Base-by-base conservation (phyloP, 495 filamentous ascomycete genomes). In the Pseudoneurospora amorphoporcata region DNA sequence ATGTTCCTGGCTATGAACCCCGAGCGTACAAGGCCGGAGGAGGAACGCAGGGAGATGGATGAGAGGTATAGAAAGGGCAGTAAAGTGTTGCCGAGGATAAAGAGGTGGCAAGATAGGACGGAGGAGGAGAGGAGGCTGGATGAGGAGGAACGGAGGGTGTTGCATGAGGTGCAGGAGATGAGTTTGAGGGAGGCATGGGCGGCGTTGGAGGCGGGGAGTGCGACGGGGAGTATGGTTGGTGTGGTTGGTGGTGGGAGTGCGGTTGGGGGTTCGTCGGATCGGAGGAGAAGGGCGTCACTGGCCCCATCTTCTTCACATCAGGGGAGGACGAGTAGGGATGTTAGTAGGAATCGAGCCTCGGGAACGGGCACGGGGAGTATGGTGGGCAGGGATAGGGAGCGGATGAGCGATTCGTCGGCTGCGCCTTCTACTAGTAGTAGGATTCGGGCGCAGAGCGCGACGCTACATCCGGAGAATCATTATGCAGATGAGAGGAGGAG, bases 1-100 rank as follows among this genome's bases (percentile, higher is more conserved):
- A 91, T 94, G 87, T 91, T 87, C 71, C 79, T 97, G 32, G 81
- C 87, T 65, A 87, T 90, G 70, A 91, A 97, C 79, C 94, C 95
- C 6, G 90, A 88, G 14, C 88, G 88, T 58, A 89, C 80, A 19
- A 90, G 88, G 77, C 85, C 87, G 0, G 84, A 86, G 0, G 85
- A 85, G 2, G 95, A 98, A 76, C 92, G 90, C 79, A 84, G 84
- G 19, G 92, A 92, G 68, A 87, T 94, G 78, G 86, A 86, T 39
- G 81, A 83, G 70, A 87, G 87, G 61, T 98, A 95, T 77, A 91
- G 85, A 70, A 90, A 87, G 10, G 95, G 94, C 8, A 92, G 97
- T 35, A 86, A 90, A 75, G 88, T 98, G 7, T 70, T 94, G 73
- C 89, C 87, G 4, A 85, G 85, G 73, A 65, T 65, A 16, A 73